Base-by-base conservation (phyloP, 225 moss, liverwort and hornwort species). In the Sphagnum tenellum region DNA sequence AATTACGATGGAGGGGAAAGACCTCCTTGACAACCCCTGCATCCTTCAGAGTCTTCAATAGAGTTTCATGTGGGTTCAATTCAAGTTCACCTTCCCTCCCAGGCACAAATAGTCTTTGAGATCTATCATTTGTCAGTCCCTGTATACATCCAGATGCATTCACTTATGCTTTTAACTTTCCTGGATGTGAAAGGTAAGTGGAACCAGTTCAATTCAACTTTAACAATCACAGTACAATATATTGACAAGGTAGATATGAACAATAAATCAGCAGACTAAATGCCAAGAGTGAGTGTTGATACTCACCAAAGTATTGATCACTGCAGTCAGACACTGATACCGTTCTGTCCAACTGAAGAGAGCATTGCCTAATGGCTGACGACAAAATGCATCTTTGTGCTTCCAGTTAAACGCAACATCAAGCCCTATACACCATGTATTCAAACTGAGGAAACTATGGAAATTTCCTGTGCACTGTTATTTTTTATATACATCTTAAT, bases 311-410 rank as follows among this genome's bases (percentile, higher is more conserved):
- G 70, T 53, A 59, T 83, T 61, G 56, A 96, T 80, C 48, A 82
- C 52, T 55, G 70, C 65, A 7, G 6, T 63, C 49, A 92, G 47
- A 65, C 92, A 92, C 50, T 89, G 89, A 48, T 83, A 87, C 3
- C 96, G 90, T 71, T 96, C 96, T 12, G 85, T 90, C 96, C 96
- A 96, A 73, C 87, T 96, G 78, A 96, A 96, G 9, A 92, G 74
- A 4, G 86, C 69, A 60, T 84, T 68, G 13, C 92, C 92, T 12
- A 88, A 69, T 58, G 90, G 90, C 71, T 96, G 96, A 57, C 83
- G 79, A 57, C 71, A 8, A 71, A 96, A 96, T 0, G 83, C 67
- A 47, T 85, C 72, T 63, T 68, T 76, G 8, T 75, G 85, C 66
- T 90, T 85, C 92, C 96, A 92, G 48, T 96, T 87, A 71, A 96